These are phyloP conservation scores for Starmerella gropengiesseri DNA, from an alignment of 805 yeast genomes.

Conservation along the genomic window DNA sequence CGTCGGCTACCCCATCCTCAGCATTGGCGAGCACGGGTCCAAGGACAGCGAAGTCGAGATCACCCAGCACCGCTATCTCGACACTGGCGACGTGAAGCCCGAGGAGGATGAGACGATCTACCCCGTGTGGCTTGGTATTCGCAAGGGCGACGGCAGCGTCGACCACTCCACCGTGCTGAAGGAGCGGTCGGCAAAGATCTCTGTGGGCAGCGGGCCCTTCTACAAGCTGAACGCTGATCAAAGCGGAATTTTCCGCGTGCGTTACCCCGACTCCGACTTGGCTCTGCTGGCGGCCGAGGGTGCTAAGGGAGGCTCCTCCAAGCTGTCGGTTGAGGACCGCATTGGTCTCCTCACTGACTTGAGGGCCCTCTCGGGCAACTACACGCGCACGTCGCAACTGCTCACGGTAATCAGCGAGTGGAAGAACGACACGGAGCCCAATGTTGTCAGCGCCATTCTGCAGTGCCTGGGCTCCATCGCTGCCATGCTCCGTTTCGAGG, in stretches of 20 bases:
- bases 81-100: conserved; percentile 47
- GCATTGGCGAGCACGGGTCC: conserved; percentile 35
- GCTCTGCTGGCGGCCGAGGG: conserved; percentile 44
- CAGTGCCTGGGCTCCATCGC: conserved; percentile 34
- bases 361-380: conserved; percentile 42
- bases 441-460: conserved; percentile 44
- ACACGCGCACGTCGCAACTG: conserved; percentile 37
- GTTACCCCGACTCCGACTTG: conserved; percentile 43
- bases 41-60: conserved; percentile 28
- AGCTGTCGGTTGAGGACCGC: conserved; percentile 46
- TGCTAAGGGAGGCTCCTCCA: conserved; percentile 37
- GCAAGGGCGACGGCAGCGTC: conserved; percentile 48
- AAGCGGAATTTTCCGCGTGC: conserved; percentile 50
- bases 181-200: conserved; percentile 38
- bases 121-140: conserved; percentile 49
- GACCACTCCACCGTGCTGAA: conserved; percentile 44
- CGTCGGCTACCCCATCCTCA: conserved; percentile 62
- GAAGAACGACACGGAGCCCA: conserved; percentile 39
- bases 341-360: conserved; percentile 57
- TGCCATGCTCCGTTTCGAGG: conserved; percentile 41
- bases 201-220: conserved; percentile 37
- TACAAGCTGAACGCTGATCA: conserved; percentile 53
- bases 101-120: conserved; percentile 46
- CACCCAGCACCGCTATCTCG: conserved; percentile 50
- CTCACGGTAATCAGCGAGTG: conserved; percentile 42